phyloP scores from a whole-genome alignment of 306 rosid genomes.

The Trichosanthes cucumerina region DNA sequence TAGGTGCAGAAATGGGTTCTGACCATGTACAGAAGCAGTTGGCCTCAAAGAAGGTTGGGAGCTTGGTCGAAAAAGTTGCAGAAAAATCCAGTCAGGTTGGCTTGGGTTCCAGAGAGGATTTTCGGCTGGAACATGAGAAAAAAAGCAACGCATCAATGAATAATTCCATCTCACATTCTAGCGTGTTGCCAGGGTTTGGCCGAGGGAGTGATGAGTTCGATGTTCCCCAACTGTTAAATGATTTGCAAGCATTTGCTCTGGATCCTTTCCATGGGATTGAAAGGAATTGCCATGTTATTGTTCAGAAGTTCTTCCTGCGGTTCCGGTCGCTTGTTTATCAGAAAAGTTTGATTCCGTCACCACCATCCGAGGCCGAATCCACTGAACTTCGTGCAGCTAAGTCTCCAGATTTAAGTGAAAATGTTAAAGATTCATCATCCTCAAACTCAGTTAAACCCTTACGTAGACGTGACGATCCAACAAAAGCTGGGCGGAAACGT shows the following conservation, averaged over 20 bases:
- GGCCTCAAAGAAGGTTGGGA: slow-evolving; percentile 27
- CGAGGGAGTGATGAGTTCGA: slow-evolving; percentile 26
- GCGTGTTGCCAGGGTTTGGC: background rate
- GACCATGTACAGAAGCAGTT: slow-evolving; percentile 29
- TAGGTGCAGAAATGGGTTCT: slow-evolving; percentile 24
- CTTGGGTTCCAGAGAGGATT: slow-evolving; percentile 36
- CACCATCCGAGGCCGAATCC: slow-evolving; percentile 45
- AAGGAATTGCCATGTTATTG: slow-evolving; percentile 40
- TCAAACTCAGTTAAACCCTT: slow-evolving; percentile 50
- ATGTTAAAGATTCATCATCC: slow-evolving; percentile 30
- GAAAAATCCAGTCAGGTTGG: slow-evolving; percentile 30
- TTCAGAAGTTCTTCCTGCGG: slow-evolving; percentile 51
- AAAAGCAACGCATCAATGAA: slow-evolving; percentile 18
- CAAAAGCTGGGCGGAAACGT: slow-evolving; percentile 75
- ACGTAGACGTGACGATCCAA: slow-evolving; percentile 57
- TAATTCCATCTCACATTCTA: slow-evolving; percentile 11
- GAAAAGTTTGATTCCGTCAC: slow-evolving; percentile 62
- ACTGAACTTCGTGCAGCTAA: slow-evolving; percentile 31
- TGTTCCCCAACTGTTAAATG: slow-evolving; percentile 51
- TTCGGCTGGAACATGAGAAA: slow-evolving; percentile 25
- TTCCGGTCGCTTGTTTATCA: slow-evolving; percentile 79
- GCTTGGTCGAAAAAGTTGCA: slow-evolving; percentile 18
- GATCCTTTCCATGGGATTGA: slow-evolving; percentile 70
- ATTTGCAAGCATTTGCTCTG: slow-evolving; percentile 76
- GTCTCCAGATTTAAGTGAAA: slow-evolving; percentile 31